These are phyloP conservation scores for Begonia fuchsioides DNA, from an alignment of 306 rosid genomes.

Conservation along the genomic window DNA sequence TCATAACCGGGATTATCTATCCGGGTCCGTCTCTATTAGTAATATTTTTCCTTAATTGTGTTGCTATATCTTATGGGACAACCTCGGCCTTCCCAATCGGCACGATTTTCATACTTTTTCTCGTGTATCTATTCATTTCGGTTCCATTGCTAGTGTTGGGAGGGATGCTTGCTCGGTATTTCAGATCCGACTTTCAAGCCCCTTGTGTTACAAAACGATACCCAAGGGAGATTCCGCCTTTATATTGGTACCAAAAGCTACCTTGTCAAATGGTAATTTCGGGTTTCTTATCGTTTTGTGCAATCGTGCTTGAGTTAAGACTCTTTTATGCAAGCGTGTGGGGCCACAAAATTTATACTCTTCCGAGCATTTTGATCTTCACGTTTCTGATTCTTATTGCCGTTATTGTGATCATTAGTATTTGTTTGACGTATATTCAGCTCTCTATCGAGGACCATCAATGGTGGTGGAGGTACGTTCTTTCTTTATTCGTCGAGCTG, in stretches of 20 bases:
- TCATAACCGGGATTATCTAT: conserved; percentile 55
- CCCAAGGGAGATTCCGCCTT: conserved; percentile 50
- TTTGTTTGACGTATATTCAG: conserved; percentile 67
- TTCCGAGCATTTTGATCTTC: conserved; percentile 46
- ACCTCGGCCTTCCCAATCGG: conserved; percentile 67
- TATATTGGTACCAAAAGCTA: conserved; percentile 67
- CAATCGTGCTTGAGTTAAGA: conserved; percentile 50
- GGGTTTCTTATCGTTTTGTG: conserved; percentile 71
- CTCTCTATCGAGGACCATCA: conserved; percentile 79
- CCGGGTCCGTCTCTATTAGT: conserved; percentile 52
- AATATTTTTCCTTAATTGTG: conserved; percentile 41
- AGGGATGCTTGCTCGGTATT: conserved; percentile 50
- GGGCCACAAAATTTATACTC: conserved; percentile 73
- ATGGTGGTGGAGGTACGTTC: conserved; percentile 92
- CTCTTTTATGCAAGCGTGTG: conserved; percentile 62
- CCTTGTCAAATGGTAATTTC: conserved; percentile 66
- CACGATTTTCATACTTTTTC: conserved; percentile 45
- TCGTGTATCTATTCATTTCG: conserved; percentile 30
- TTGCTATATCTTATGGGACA: conserved; percentile 49
- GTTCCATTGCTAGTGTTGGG: conserved; percentile 78
- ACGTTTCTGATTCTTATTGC: conserved; percentile 35
- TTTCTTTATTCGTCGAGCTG: neutral
- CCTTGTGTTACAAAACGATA: conserved; percentile 40
- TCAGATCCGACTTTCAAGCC: conserved; percentile 47
- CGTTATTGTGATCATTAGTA: conserved; percentile 39